Conservation (phyloP, 805 yeast species). For the Debaryomyces castellii region DNA sequence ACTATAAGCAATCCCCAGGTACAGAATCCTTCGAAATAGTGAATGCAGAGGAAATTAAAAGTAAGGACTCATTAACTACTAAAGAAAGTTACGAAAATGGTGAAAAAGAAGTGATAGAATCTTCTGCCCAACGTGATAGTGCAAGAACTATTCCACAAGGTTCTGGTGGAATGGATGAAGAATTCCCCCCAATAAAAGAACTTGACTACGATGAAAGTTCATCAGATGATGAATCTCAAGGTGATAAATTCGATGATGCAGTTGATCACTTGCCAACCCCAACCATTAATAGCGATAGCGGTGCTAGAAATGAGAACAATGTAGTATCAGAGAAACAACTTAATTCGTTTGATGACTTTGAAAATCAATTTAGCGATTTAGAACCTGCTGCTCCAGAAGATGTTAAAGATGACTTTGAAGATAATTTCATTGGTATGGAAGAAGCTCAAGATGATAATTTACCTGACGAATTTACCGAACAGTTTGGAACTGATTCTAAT, state of each 20-base stretch:
- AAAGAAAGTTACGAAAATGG: neutral
- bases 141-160: neutral
- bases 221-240: conserved; percentile 36
- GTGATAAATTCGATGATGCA: conserved; percentile 37
- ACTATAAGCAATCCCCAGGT: conserved; percentile 42
- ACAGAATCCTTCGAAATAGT: conserved; percentile 57
- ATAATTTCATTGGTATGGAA: conserved; percentile 39
- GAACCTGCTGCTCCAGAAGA: conserved; percentile 29
- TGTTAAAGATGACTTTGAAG: conserved; percentile 31
- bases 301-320: neutral
- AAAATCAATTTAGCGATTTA: conserved; percentile 36
- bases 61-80: conserved; percentile 1
- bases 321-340: neutral
- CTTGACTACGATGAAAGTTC: conserved; percentile 54
- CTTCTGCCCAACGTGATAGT: neutral
- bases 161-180: conserved; percentile 30
- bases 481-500: conserved; percentile 21
- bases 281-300: too few species aligned
- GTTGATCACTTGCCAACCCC: conserved; percentile 22
- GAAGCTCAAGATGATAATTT: conserved; percentile 29
- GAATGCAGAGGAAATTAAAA: conserved; percentile 47
- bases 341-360: conserved; percentile 28
- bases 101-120: neutral
- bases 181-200: conserved; percentile 64
- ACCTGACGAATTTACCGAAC: conserved; percentile 30